Evolutionary conservation across 2,329 filamentous ascomycete species (phyloP), one percentile per base, ranked within the genome.

Genomic region (Boeremia exigua): DNA sequence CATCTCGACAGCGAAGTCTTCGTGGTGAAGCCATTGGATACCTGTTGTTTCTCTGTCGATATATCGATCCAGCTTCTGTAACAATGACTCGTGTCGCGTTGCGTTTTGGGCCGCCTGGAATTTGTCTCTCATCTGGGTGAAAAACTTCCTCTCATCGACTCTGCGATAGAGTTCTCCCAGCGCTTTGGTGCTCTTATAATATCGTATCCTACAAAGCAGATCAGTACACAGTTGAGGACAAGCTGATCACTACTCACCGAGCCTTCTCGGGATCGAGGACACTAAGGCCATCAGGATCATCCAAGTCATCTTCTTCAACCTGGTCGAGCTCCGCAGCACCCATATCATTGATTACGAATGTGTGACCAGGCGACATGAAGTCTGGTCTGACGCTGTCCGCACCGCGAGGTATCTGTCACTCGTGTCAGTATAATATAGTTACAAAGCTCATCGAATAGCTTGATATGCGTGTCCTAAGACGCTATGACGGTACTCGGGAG

Each of bases 131-230:
- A 73, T 68, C 29, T 56, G 55, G 3, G 59, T 43, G 37, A 72
- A 88, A 38, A 93, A 89, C 48, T 82, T 81, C 40, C 81, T 80
- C 71, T 95, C 91, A 62, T 96, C 86, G 10, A 96, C 87, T 0
- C 81, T 83, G 1, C 90, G 85, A 68, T 90, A 95, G 0, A 96
- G 78, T 4, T 81, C 74, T 0, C 91, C 91, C 0, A 95, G 81
- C 0, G 89, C 79, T 61, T 90, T 91, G 0, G 85, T 63, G 1
- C 88, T 92, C 29, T 73, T 75, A 70, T 95, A 93, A 68, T 87
- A 94, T 3, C 75, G 73, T 25, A 81, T 78, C 5, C 48, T 56
- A 17, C 15, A 48, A 4, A 7, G 12, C 3, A n/a, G 15, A 9
- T 38, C n/a, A 54, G 51, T 27, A 23, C 3, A 7, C 1, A 8